phyloP scores from a whole-genome alignment of 2,329 filamentous ascomycete genomes.

The Coleophoma crateriformis region DNA sequence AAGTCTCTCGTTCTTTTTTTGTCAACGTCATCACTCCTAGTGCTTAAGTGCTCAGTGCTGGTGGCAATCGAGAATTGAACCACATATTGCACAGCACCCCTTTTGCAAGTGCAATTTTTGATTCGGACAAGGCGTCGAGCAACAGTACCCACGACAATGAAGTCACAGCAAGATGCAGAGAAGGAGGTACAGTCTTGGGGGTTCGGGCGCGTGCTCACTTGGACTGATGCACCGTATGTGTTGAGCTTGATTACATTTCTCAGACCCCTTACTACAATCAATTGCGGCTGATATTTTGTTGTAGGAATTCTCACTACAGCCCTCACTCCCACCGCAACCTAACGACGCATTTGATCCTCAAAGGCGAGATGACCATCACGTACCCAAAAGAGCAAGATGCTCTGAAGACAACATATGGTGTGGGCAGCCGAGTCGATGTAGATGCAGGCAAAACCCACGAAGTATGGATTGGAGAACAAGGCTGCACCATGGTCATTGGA shows the following conservation, averaged over 20 bases:
- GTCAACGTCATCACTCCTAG: neutral
- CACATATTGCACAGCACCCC: too few relatives aligned
- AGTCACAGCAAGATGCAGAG: constrained; percentile 45
- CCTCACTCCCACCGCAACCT: constrained; percentile 60
- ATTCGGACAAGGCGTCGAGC: too few relatives aligned
- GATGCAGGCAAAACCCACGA: constrained; percentile 59
- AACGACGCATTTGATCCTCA: constrained; percentile 65
- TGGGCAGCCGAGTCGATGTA: constrained; percentile 61
- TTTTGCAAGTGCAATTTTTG: too few relatives aligned
- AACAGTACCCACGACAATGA: constrained; percentile 15
- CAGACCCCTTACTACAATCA: neutral
- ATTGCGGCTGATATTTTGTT: neutral
- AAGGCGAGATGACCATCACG: constrained; percentile 59
- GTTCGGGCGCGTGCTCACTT: constrained; percentile 64
- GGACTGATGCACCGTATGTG: constrained; percentile 64
- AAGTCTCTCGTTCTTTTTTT: neutral
- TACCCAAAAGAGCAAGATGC: constrained; percentile 54
- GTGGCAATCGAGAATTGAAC: too few relatives aligned
- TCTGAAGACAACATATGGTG: constrained; percentile 51
- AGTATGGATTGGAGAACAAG: constrained; percentile 61
- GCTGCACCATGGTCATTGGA: constrained; percentile 64
- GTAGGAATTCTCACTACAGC: constrained; percentile 60
- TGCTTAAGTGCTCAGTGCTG: too few relatives aligned
- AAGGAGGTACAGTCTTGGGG: constrained; percentile 63
- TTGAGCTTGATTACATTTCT: neutral